Base-by-base conservation (phyloP, 2,329 filamentous ascomycete genomes). In the Aspergillus arachidicola region DNA sequence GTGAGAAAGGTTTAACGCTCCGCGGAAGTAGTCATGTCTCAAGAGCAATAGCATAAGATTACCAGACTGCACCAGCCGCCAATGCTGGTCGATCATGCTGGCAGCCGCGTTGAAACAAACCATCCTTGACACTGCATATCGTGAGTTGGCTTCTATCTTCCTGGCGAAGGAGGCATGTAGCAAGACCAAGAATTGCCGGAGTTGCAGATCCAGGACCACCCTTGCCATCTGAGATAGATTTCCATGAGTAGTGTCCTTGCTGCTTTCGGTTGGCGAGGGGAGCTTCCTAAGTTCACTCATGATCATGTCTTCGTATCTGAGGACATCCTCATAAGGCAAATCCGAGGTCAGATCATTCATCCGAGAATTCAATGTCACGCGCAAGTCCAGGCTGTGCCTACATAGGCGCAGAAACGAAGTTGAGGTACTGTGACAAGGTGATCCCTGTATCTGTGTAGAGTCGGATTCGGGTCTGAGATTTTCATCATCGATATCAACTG, bases 211-310 rank as follows among this genome's bases (percentile, higher is more conserved):
- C 4, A 46, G 1, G 6, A 23, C 43, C 2, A 3, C 1, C n/a
- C 43, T 46, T 46, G 43, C 43, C 43, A 46, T 23, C 11, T 21
- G 43, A 14, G 43, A 46, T 4, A 46, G 43, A 4, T 1, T 7
- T 14, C 9, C 6, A 2, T 21, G n/a, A 23, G 0, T 21, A 3
- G 43, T 6, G 0, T 46, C n/a, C 4, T 46, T 2, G 5, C 1
- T 46, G 21, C 4, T 23, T 2, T 46, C n/a, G 5, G 5, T 0
- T 23, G 3, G 1, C 1, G n/a, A 3, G 2, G 43, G 43, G 3
- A 46, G 10, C 10, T 6, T 23, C 21, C n/a, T 10, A 6, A 46
- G 10, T 16, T 46, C 43, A 23, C 4, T 14, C 43, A 46, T 46
- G n/a, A 46, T 23, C n/a, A 46, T 23, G 10, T 46, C 43, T 11